Evolutionary conservation across 192 early-diverging fungal species (phyloP).

Genomic region (Coemansia nantahalensis): DNA sequence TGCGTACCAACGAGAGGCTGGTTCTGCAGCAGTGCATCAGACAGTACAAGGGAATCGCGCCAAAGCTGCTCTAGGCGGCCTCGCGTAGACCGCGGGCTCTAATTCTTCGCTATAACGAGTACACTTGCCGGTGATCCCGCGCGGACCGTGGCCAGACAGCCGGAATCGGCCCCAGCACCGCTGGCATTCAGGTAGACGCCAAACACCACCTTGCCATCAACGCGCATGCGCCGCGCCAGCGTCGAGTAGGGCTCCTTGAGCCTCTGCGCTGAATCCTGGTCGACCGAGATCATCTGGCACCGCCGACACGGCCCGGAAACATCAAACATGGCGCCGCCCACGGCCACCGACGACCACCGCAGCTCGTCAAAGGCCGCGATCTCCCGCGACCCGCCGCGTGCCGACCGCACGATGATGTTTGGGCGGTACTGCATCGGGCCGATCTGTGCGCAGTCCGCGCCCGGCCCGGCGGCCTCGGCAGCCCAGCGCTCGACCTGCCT

Average conservation of each 20-base stretch:
- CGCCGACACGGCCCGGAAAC: constrained; percentile 63
- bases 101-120: not conserved
- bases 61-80: constrained; percentile 15
- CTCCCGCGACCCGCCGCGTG: constrained; percentile 6
- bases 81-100: too few species aligned
- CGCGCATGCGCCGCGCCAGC: constrained; percentile 36
- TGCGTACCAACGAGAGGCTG: constrained; percentile 33
- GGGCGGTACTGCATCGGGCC: constrained; percentile 60
- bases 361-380: constrained; percentile 68
- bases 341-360: constrained; percentile 42
- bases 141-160: not conserved
- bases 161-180: too few species aligned
- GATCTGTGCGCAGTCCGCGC: constrained; percentile 2
- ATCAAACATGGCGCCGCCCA: constrained; percentile 8
- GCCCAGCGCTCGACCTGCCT: constrained; percentile 57
- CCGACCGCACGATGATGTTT: constrained; percentile 63
- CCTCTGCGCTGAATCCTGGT: constrained; percentile 59
- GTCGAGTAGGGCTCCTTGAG: constrained; percentile 66
- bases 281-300: constrained; percentile 75
- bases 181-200: constrained; percentile 34
- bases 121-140: not conserved
- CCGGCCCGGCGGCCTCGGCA: constrained; percentile 16
- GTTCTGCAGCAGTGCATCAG: constrained; percentile 27
- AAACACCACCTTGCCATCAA: constrained; percentile 49
- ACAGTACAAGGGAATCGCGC: constrained; percentile 23